phyloP scores from a whole-genome alignment of 805 yeast species.

The Cyberlindnera xylosilytica region DNA sequence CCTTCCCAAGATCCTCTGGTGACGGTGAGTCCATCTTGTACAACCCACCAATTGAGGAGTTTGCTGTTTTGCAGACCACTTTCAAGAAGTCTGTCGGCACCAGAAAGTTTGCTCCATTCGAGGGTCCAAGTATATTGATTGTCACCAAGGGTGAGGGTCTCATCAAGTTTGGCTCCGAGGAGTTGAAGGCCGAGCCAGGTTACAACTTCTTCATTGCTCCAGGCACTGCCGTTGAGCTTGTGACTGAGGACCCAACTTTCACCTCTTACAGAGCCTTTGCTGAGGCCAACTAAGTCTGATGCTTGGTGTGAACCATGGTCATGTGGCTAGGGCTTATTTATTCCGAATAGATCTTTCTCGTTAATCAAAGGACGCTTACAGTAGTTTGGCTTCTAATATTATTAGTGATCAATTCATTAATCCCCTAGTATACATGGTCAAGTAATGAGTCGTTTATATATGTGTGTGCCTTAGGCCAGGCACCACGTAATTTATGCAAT shows the following conservation, averaged over 20 bases:
- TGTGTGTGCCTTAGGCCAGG: too few relatives aligned
- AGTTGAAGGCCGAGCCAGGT: conserved; percentile 60
- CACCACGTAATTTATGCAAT: conserved; percentile 29
- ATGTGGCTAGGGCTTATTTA: conserved; percentile 3
- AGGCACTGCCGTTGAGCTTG: conserved; percentile 58
- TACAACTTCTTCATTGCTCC: conserved; percentile 86
- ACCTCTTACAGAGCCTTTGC: conserved; percentile 90
- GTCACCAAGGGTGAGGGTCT: conserved; percentile 79
- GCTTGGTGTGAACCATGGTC: too few relatives aligned
- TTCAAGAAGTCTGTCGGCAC: conserved; percentile 48
- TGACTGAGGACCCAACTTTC: conserved; percentile 50
- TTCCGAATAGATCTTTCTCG: neutral
- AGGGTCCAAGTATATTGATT: conserved; percentile 87
- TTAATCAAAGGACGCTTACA: too few relatives aligned
- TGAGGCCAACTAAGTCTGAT: conserved; percentile 51
- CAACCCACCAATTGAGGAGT: conserved; percentile 97
- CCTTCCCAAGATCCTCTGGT: conserved; percentile 52
- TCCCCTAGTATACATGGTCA: too few relatives aligned
- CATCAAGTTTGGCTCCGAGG: conserved; percentile 40
- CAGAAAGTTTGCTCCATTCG: conserved; percentile 57
- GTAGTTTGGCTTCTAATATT: too few relatives aligned
- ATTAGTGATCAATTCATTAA: too few relatives aligned
- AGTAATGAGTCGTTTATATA: too few relatives aligned
- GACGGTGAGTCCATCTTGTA: conserved; percentile 66
- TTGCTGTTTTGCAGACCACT: conserved; percentile 83